A percentile compares a stretch with the other conserved stretches of the same genome.
phyloP scores from a whole-genome alignment of 495 filamentous ascomycete genomes.

The Podospora appendiculata region DNA sequence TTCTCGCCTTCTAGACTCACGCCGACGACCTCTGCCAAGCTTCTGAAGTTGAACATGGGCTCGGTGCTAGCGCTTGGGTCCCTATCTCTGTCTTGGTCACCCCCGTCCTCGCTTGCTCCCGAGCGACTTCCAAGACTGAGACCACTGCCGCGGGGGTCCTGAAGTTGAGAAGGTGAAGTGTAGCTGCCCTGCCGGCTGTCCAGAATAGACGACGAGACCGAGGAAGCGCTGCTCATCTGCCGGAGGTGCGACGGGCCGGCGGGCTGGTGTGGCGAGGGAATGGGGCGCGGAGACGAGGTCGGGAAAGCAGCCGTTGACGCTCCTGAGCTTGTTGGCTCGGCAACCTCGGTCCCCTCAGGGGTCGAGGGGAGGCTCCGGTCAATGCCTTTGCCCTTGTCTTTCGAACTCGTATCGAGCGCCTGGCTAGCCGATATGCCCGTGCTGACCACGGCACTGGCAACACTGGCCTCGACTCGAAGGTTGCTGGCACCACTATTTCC shows the following conservation, averaged over 20 bases:
- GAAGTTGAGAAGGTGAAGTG: slow-evolving; percentile 28
- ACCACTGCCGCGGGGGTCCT: slow-evolving; percentile 41
- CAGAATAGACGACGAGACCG: slow-evolving; percentile 63
- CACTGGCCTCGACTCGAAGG: slow-evolving; percentile 35
- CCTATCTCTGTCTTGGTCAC: slow-evolving; percentile 27
- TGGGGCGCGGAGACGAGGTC: slow-evolving; percentile 21
- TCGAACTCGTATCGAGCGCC: slow-evolving; percentile 13
- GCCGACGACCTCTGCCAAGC: slow-evolving; percentile 77
- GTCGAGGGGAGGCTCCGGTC: slow-evolving; percentile 41
- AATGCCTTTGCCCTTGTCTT: slow-evolving; percentile 75
- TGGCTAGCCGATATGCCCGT: slow-evolving; percentile 10
- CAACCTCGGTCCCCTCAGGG: slow-evolving; percentile 6
- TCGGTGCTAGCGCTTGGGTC: slow-evolving; percentile 53
- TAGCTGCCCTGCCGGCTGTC: slow-evolving; percentile 56
- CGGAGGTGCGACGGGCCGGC: slow-evolving; percentile 60
- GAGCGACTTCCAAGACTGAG: slow-evolving; percentile 31
- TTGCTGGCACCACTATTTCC: slow-evolving; percentile 49
- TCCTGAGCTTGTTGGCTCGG: slow-evolving; percentile 9
- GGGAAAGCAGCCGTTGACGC: slow-evolving; percentile 7
- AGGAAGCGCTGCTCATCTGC: slow-evolving; percentile 77
- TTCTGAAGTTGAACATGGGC: slow-evolving; percentile 87
- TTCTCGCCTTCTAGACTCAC: slow-evolving; percentile 36
- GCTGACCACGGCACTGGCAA: slow-evolving; percentile 21
- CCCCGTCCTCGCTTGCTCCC: slow-evolving; percentile 28
- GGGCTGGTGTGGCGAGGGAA: slow-evolving; percentile 32